Base-by-base conservation (phyloP, 805 yeast species). In the Hanseniaspora jakobsenii region DNA sequence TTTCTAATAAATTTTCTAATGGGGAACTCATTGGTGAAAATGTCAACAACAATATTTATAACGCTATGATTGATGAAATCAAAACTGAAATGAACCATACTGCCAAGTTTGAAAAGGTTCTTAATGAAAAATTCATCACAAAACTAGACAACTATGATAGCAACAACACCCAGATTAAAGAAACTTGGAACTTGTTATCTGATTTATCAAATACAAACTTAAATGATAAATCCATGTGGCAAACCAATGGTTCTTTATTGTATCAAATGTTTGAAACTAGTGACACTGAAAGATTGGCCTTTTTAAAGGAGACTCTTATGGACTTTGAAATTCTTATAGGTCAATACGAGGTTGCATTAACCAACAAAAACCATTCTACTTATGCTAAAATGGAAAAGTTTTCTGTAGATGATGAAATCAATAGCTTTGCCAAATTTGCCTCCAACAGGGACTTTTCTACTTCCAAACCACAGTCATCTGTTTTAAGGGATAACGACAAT, bases 181-280 rank as follows among this genome's bases (percentile, higher is more conserved):
- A 74, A 55, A 70, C 73, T 54, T 65, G 75, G 55, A 63, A 50
- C 19, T 52, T 71, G 41, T 71, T 69, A 47, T 58, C 69, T 1
- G 66, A 64, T 37, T 53, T 71, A n/a, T n/a, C n/a, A 45, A 53
- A 62, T 59, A 63, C 70, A 57, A 62, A 62, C 37, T 54, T 52
- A 16, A 60, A 63, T 47, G 73, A 66, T 47, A 58, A 63, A 14
- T 64, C 65, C 41, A 61, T 68, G 53, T 85, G 95, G 95, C 78
- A 77, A 50, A 65, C 73, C 44, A 77, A 78, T 57, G 89, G 91
- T 2, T 89, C 94, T 2, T 75, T 71, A 45, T 74, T 81, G 34
- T 80, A 82, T 56, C 78, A 78, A 52, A 74, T 75, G 51, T 79
- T 85, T 57, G 91, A 84, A 56, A 69, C 67, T 49, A 76, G 79